Percentiles rank a stretch among this genome's conserved stretches.
Evolutionary conservation across 2,329 filamentous ascomycete species (phyloP).

Genomic region (Alternaria sp.): DNA sequence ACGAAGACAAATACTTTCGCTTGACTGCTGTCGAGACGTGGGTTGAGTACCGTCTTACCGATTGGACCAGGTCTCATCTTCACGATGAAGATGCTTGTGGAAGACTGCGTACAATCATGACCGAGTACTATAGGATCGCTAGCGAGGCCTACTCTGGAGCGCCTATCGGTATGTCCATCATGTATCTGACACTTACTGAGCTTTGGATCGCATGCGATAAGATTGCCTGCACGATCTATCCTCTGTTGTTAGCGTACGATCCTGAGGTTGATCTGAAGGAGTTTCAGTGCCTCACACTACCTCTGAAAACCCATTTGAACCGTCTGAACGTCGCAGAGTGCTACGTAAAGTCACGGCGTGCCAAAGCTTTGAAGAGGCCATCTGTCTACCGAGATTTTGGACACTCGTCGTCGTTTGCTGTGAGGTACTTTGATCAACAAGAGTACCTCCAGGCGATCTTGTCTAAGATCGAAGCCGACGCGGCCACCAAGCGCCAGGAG

Average conservation of each 20-base stretch:
- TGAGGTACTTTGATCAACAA: constrained; percentile 60
- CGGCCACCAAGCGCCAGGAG: constrained; percentile 31
- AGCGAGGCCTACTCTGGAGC: constrained; percentile 48
- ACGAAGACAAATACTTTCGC: constrained; percentile 37
- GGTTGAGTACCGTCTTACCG: constrained; percentile 54
- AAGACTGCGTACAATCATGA: constrained; percentile 21
- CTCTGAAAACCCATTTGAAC: constrained; percentile 56
- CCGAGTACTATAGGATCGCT: constrained; percentile 27
- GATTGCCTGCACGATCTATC: constrained; percentile 50
- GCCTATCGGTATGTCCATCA: constrained; percentile 61
- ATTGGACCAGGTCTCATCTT: constrained; percentile 51
- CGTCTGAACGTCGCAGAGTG: constrained; percentile 58
- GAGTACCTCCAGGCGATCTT: constrained; percentile 50
- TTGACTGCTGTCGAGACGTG: constrained; percentile 62
- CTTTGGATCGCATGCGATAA: constrained; percentile 68
- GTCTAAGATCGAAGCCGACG: constrained; percentile 52
- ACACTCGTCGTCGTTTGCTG: constrained; percentile 54
- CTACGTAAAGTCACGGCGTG: constrained; percentile 55
- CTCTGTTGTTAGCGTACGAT: constrained; percentile 59
- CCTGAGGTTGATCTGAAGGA: constrained; percentile 54
- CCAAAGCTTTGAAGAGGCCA: constrained; percentile 24
- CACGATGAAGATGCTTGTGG: constrained; percentile 37
- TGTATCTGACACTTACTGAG: constrained; percentile 66
- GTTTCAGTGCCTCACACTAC: constrained; percentile 59
- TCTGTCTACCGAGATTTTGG: constrained; percentile 54